Evolutionary conservation across 371 early-diverging fungal genomes (phyloP).

Genomic region (Syncephalastrum contaminatum): DNA sequence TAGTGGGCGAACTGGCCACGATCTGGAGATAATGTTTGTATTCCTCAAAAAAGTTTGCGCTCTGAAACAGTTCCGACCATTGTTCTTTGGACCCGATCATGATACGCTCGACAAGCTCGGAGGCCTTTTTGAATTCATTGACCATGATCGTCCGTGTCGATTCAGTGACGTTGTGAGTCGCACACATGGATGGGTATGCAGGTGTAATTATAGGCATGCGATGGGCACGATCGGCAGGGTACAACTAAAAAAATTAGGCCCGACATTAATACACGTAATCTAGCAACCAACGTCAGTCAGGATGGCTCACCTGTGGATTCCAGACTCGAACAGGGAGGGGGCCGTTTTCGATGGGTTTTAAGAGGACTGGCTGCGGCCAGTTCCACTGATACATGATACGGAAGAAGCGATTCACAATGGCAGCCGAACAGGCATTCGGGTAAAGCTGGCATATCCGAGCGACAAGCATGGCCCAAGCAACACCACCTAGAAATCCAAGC

Average conservation of each 20-base stretch:
- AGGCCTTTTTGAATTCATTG: slow-evolving; percentile 80
- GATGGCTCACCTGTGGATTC: slow-evolving; percentile 83
- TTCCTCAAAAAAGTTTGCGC: slow-evolving; percentile 86
- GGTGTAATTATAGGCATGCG: slow-evolving; percentile 99
- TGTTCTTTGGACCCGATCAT: slow-evolving; percentile 60
- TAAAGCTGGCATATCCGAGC: slow-evolving; percentile 98
- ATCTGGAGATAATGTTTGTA: slow-evolving; percentile 95
- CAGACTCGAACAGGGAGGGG: slow-evolving; percentile 94
- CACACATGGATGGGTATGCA: slow-evolving; percentile 99
- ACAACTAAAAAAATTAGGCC: slow-evolving; percentile 44
- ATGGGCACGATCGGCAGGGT: slow-evolving; percentile 89
- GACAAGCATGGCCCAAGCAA: slow-evolving; percentile 99
- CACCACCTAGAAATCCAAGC: slow-evolving; percentile 99
- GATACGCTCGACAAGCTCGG: slow-evolving; percentile 70
- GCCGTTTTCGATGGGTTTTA: slow-evolving; percentile 92
- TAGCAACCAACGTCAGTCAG: too few species aligned
- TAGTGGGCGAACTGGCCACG: slow-evolving; percentile 72
- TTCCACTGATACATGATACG: slow-evolving; percentile 88
- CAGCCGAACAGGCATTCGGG: slow-evolving; percentile 91
- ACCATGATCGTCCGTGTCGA: slow-evolving; percentile 89
- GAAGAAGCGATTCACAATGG: slow-evolving; percentile 93
- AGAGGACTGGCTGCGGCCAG: slow-evolving; percentile 98
- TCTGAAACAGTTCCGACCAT: slow-evolving; percentile 76
- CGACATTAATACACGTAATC: background rate
- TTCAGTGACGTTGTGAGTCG: slow-evolving; percentile 97